Evolutionary conservation across 257 asterid genomes (phyloP), one percentile per base, ranked within the genome.

Genomic region (Solanum chmielewskii): DNA sequence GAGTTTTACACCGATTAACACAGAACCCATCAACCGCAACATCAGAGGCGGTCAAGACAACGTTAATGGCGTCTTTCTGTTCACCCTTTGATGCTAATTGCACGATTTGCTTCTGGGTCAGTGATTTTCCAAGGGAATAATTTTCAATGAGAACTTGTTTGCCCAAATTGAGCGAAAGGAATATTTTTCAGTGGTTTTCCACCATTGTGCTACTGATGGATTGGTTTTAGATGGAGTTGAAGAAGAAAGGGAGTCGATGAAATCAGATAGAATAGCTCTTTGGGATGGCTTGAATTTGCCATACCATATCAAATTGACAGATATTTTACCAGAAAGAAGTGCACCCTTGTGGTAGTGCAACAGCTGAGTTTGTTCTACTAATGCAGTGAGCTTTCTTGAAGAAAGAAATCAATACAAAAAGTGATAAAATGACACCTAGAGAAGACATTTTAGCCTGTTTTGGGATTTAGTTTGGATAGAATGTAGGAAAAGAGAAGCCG

Each of bases 21-120:
- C 96, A 93, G 88, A 93, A 91, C 21, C 96, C 94, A 16, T 88
- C 92, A 11, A 90, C 93, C 3, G 91, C 68, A 64, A 92, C 95
- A 87, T 93, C 95, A 1, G 92, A 84, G 9, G 96, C 93, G 18
- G 96, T 93, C 1, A 92, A 81, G 0, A 92, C 95, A 29, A 92
- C 86, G 86, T 93, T 93, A 42, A 93, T 85, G 21, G 96, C 92
- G 85, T 93, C 75, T 84, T 44, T 83, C 9, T 90, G 92, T 33
- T 76, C 92, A 75, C 93, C 93, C 87, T 86, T 85, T 0, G 93
- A 71, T 7, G 96, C 93, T 66, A 93, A 85, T 29, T 87, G 89
- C 10, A 75, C 42, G 64, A 93, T 89, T 12, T 92, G 90, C 27
- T 88, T 31, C 27, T 86, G 62, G 1, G 91, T 70, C 52, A 93